These are phyloP conservation scores for Phaeoacremonium minimum DNA, from an alignment of 2,329 filamentous ascomycete species.

Conservation along the genomic window DNA sequence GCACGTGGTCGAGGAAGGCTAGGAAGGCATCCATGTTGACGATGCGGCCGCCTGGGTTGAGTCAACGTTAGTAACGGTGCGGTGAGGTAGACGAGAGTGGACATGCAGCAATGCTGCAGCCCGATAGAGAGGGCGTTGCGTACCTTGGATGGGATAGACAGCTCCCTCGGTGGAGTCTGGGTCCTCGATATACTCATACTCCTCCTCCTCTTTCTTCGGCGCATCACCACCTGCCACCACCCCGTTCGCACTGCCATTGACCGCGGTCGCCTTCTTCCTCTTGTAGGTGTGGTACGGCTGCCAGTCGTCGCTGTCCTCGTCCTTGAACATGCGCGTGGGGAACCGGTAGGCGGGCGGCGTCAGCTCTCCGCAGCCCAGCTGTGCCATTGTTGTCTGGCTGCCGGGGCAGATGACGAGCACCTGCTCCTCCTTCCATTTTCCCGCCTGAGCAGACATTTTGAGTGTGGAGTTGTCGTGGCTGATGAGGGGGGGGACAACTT, in stretches of 20 bases:
- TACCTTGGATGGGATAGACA: constrained; percentile 74
- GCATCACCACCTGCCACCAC: constrained; percentile 19
- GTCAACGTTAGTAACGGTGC: too few relatives aligned
- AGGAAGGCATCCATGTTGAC: constrained; percentile 91
- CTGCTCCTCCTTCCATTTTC: constrained; percentile 62
- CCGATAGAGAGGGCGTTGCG: constrained; percentile 11
- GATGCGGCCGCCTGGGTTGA: constrained; percentile 73
- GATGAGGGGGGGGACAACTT: too few relatives aligned
- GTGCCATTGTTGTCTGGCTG: constrained; percentile 84
- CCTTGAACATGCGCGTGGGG: constrained; percentile 91
- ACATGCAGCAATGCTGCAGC: not conserved
- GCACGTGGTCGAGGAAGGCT: constrained; percentile 86
- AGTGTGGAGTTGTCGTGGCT: too few relatives aligned
- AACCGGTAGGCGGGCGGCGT: constrained; percentile 85
- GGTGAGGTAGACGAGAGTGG: not conserved
- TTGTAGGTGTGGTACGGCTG: constrained; percentile 73
- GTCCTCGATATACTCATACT: constrained; percentile 79
- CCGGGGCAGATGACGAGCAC: constrained; percentile 72
- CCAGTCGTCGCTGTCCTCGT: constrained; percentile 72
- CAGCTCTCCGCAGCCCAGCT: constrained; percentile 85
- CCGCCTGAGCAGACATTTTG: constrained; percentile 50
- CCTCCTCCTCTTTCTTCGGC: constrained; percentile 49
- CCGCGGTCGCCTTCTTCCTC: constrained; percentile 41
- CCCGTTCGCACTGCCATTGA: constrained; percentile 17
- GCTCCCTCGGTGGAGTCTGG: constrained; percentile 83